A percentile compares a stretch with the other conserved stretches of the same genome.
Conservation (phyloP, 805 yeast genomes). For the Starmerella vaccinii region DNA sequence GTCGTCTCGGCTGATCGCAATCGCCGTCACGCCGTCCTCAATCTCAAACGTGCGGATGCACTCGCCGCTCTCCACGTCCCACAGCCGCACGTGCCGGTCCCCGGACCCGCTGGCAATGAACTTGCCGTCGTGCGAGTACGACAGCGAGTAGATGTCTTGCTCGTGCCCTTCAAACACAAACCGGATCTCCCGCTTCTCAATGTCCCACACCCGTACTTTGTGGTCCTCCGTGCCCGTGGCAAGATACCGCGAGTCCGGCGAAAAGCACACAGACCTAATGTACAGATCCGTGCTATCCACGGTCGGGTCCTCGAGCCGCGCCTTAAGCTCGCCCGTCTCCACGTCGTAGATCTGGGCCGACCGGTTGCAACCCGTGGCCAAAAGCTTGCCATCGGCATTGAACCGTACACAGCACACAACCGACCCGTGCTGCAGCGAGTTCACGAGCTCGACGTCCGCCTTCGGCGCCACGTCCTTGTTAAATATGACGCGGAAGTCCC, state of each 20-base stretch:
- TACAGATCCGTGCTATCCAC: constrained; percentile 73
- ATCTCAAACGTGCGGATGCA: constrained; percentile 79
- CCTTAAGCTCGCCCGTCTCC: constrained; percentile 79
- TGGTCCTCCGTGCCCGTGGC: constrained; percentile 83
- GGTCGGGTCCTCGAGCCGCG: constrained; percentile 74
- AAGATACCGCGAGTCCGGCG: constrained; percentile 85
- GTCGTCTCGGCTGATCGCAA: constrained; percentile 93
- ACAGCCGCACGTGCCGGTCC: constrained; percentile 88
- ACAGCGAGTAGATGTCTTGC: constrained; percentile 93
- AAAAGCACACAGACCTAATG: constrained; percentile 90
- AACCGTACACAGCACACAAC: constrained; percentile 96
- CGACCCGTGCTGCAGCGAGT: constrained; percentile 81
- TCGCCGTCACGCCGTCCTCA: constrained; percentile 97
- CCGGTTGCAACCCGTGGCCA: constrained; percentile 96
- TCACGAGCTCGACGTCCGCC: constrained; percentile 79
- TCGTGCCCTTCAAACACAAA: constrained; percentile 81
- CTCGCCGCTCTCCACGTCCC: constrained; percentile 88
- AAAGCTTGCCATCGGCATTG: constrained; percentile 77
- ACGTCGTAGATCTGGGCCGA: constrained; percentile 91
- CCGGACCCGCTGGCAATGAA: constrained; percentile 93
- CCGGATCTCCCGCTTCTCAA: constrained; percentile 73
- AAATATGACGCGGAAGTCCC: constrained; percentile 78
- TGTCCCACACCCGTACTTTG: constrained; percentile 88
- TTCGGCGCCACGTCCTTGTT: constrained; percentile 72
- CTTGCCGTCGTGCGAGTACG: constrained; percentile 88